Evolutionary conservation across 768 basidiomycete species (phyloP).

Genomic region (Vararia minispora): DNA sequence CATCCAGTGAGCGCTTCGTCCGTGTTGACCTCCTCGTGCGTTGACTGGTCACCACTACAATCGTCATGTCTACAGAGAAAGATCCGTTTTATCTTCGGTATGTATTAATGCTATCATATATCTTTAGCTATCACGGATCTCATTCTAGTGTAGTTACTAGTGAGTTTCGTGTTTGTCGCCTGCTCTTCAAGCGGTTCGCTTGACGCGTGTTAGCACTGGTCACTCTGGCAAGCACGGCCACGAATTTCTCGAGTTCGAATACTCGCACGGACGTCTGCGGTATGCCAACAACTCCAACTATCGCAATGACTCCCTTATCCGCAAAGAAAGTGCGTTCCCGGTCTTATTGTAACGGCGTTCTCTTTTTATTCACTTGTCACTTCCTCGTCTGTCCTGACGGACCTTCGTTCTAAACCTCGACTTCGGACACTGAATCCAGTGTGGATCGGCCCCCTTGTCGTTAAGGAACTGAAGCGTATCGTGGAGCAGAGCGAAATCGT

Average conservation of each 20-base stretch:
- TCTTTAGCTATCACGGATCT: background rate
- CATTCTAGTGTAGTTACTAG: slow-evolving; percentile 34
- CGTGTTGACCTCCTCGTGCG: too few relatives aligned
- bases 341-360: background rate
- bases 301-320: slow-evolving; percentile 91
- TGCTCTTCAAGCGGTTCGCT: background rate
- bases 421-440: slow-evolving; percentile 35
- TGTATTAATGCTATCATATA: background rate
- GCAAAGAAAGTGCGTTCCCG: slow-evolving; percentile 85
- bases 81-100: slow-evolving; percentile 15
- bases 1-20: too few relatives aligned
- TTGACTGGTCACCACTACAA: background rate
- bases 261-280: slow-evolving; percentile 89
- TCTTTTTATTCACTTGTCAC: background rate
- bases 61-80: slow-evolving; percentile 12
- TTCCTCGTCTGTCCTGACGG: background rate
- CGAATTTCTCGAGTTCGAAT: slow-evolving; percentile 98
- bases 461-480: slow-evolving; percentile 91
- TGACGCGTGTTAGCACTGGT: slow-evolving; percentile 57
- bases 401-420: background rate
- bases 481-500: slow-evolving; percentile 90
- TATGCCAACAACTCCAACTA: slow-evolving; percentile 99
- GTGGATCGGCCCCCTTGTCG: slow-evolving; percentile 87
- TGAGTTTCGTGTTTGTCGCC: slow-evolving; percentile 21
- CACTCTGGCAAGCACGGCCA: slow-evolving; percentile 97